Conservation (phyloP, 495 filamentous ascomycete species). For the Xylaria telfairii region DNA sequence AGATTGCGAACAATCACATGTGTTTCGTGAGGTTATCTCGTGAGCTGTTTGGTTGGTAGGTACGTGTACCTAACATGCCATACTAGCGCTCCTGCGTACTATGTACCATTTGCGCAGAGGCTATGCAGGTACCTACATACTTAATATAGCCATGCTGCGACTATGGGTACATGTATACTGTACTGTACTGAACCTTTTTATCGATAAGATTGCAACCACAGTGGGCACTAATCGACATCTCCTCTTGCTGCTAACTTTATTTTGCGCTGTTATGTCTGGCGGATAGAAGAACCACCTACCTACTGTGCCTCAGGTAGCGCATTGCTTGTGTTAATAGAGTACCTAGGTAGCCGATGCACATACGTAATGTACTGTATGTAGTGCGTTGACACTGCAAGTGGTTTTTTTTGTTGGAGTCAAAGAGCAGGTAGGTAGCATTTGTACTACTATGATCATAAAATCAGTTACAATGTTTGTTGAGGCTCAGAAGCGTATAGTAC, state of each 20-base stretch:
- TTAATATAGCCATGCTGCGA: neutral
- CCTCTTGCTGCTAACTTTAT: neutral
- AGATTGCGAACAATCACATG: slow-evolving; percentile 21
- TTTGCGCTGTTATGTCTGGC: no score
- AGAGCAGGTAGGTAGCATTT: no score
- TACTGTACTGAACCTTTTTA: neutral
- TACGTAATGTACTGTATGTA: no score
- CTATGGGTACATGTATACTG: neutral
- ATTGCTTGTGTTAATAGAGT: neutral
- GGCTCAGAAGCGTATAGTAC: neutral
- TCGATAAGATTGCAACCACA: neutral
- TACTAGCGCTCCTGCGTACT: neutral
- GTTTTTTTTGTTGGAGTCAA: no score
- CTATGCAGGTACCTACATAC: neutral
- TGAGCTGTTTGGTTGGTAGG: neutral
- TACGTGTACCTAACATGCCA: slow-evolving; percentile 1
- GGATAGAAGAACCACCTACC: no score
- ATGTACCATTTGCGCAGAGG: neutral
- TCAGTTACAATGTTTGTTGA: neutral
- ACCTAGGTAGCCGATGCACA: neutral
- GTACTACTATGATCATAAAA: neutral
- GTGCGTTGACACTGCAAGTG: no score
- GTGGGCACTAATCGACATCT: neutral
- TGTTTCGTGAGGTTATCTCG: slow-evolving; percentile 1
- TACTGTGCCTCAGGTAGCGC: no score